Evolutionary conservation across 352 stramenopile species (phyloP), one percentile per base, ranked within the genome.

Genomic region (Peronospora tabacina): DNA sequence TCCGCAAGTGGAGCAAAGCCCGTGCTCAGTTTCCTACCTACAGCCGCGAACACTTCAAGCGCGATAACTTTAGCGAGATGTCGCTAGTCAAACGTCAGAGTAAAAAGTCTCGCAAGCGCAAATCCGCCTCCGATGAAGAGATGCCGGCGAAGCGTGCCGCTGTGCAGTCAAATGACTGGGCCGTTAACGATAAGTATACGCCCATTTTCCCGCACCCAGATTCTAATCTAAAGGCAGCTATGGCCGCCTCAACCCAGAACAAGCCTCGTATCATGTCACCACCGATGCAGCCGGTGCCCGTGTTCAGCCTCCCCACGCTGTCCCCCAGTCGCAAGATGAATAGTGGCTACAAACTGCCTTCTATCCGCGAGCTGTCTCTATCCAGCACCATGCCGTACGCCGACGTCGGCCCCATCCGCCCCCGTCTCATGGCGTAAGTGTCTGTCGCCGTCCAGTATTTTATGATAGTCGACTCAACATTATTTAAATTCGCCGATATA

Each of bases 1-100:
- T 98, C 68, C 78, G 82, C 54, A 95, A 95, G 59, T 90, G 79
- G 77, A 87, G 70, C 73, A 93, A 93, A 57, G 71, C 77, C 2
- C 75, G 78, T 35, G 68, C 79, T 11, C 68, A 77, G 54, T 74
- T 78, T 57, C 73, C 77, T 12, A 93, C 82, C 10, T 93, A 90
- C 63, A 82, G 71, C 32, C 77, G 77, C 24, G 73, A 90, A 38
- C 76, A 90, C 57, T 93, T 93, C 39, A 85, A 71, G 12, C 79
- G 82, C 11, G 82, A 93, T 63, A 87, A 92, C 63, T 92, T 88
- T 57, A 75, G 70, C 34, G 79, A 74, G 22, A 89, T 92, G 75
- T 82, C 79, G 24, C 68, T 88, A 5, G 82, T 92, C 33, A 92
- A 90, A 63, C 82, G 82, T 11, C 82, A 92, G 60, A 90, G 75